Base-by-base conservation (phyloP, 768 basidiomycete species). In the Trametes maxima region DNA sequence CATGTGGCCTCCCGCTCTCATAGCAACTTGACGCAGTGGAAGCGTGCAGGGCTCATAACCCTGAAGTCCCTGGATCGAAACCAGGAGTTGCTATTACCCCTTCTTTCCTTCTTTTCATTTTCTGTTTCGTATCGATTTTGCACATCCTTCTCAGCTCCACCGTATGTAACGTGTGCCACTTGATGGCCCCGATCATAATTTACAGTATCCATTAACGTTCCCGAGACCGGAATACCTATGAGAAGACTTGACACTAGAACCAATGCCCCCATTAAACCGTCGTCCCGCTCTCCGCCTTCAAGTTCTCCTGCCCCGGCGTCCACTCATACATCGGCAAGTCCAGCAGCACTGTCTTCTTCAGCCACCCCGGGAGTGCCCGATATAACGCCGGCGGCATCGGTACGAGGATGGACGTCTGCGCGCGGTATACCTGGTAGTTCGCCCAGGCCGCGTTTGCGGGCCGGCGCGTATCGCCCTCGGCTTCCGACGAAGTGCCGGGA, bases 241-340 rank as follows among this genome's bases (percentile, higher is more conserved):
- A 3, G 8, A 33, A 33, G 8, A 33, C 28, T 33, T 8, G 28
- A 3, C 28, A 33, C 28, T 33, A 8, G 8, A 33, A 3, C 28
- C 28, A 3, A 33, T 33, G 28, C 28, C 3, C 28, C 8, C 4
- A 33, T 33, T 33, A 33, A 33, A 8, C 28, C 28, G 8, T 33
- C 8, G 28, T 8, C 28, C 28, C 28, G 8, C 28, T 33, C 28
- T 33, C 28, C 8, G 8, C 8, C 28, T 33, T n/a, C n/a, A n/a
- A n/a, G n/a, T n/a, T n/a, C 45, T 85, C 84, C 62, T 68, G 80
- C 13, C 71, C 69, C 65, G 83, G 84, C 60, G 85, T 73, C 68
- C 87, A 87, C 42, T 74, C 73, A 70, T 83, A 90, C 64, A 88
- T 78, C 8, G 85, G 80, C 54, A 86, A 83, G 65, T 90, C 88